phyloP scores from a whole-genome alignment of 768 basidiomycete species.

The Psilocybe cyanescens region DNA sequence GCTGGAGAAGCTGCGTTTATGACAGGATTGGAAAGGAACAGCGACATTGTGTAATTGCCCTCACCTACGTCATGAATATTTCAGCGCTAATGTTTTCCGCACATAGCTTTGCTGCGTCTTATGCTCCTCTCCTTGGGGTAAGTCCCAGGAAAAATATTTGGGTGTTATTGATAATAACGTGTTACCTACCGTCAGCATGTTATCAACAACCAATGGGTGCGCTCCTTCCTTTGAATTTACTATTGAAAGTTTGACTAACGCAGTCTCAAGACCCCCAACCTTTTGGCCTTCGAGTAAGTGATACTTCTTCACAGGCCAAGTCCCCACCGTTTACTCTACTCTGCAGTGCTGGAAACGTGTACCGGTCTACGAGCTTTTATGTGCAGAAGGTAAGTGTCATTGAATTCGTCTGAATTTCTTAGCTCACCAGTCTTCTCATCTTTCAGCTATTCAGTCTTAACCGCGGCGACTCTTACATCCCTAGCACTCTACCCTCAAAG shows the following conservation, averaged over 20 bases:
- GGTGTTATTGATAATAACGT: background rate
- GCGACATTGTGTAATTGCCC: constrained; percentile 35
- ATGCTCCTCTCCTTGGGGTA: constrained; percentile 61
- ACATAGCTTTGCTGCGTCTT: constrained; percentile 60
- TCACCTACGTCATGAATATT: background rate
- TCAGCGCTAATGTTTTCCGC: constrained; percentile 16
- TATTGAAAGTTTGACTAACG: no score
- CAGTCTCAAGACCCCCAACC: constrained; percentile 51
- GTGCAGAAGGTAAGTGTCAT: constrained; percentile 52
- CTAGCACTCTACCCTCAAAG: constrained; percentile 57
- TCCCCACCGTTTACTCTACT: no score
- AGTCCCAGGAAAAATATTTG: constrained; percentile 9
- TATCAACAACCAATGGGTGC: constrained; percentile 58
- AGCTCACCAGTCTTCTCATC: background rate
- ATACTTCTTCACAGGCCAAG: background rate
- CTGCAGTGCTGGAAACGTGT: constrained; percentile 52
- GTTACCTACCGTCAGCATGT: constrained; percentile 42
- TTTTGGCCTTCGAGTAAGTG: constrained; percentile 60
- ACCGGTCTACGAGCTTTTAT: constrained; percentile 64
- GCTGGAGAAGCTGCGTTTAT: constrained; percentile 70
- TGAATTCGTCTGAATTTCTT: no score
- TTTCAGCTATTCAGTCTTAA: constrained; percentile 66
- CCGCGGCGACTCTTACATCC: constrained; percentile 63
- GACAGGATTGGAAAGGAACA: constrained; percentile 62
- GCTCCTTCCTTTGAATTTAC: constrained; percentile 5